phyloP scores from a whole-genome alignment of 2,329 filamentous ascomycete genomes.

The Plectosphaerella plurivora region DNA sequence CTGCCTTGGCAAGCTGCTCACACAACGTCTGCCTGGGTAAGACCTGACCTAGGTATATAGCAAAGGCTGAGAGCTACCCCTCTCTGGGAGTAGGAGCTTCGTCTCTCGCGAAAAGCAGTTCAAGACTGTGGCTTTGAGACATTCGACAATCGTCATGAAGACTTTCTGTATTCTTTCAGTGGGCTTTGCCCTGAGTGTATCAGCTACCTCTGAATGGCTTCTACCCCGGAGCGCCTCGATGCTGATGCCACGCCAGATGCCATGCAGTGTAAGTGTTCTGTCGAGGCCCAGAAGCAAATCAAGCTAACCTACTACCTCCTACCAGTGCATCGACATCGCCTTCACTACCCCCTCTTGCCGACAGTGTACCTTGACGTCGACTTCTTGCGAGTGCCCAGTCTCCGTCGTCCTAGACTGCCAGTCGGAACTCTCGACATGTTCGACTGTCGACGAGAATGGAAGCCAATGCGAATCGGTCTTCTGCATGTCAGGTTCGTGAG shows the following conservation, averaged over 20 bases:
- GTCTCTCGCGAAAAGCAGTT: too few species aligned
- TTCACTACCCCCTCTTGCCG: background rate
- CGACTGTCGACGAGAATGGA: background rate
- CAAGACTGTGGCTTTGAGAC: too few species aligned
- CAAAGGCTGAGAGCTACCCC: background rate
- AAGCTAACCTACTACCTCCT: background rate
- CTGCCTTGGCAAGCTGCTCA: too few species aligned
- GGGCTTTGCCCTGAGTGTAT: background rate
- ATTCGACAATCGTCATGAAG: background rate
- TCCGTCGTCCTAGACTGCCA: background rate
- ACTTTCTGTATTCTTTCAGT: background rate
- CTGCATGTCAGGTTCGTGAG: background rate
- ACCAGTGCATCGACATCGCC: background rate
- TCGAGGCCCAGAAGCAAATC: background rate
- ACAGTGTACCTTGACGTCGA: background rate
- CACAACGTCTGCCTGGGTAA: background rate
- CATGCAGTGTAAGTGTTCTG: background rate
- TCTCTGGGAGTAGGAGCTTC: background rate
- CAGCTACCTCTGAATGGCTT: background rate
- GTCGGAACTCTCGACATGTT: background rate
- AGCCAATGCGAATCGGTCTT: background rate
- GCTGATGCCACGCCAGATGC: background rate
- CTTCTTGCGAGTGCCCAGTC: background rate
- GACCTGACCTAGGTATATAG: background rate
- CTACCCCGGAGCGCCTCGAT: background rate